Evolutionary conservation across 352 stramenopile species (phyloP).

Genomic region (Globisporangium abappressorium): DNA sequence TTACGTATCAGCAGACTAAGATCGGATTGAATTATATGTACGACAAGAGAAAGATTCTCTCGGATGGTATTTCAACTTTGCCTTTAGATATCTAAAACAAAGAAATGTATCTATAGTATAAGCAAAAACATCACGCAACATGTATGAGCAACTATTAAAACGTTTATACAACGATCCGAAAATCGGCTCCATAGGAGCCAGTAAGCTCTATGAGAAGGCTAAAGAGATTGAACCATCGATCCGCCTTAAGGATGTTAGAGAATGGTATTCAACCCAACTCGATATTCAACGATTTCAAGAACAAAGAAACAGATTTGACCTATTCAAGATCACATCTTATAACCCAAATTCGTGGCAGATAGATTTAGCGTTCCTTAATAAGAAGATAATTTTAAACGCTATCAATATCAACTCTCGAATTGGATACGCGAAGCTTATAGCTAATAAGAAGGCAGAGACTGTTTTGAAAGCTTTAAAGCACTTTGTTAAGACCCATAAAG

Average conservation of each 20-base stretch:
- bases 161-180: background rate
- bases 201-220: background rate
- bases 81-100: no score
- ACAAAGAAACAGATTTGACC: background rate
- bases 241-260: background rate
- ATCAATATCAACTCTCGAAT: constrained; percentile 32
- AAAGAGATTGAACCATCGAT: background rate
- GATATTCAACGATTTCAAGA: constrained; percentile 13
- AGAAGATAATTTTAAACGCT: constrained; percentile 15
- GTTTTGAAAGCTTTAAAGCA: constrained; percentile 25
- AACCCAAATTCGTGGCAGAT: constrained; percentile 26
- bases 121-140: no score
- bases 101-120: no score
- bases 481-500: constrained; percentile 24
- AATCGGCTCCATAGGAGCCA: background rate
- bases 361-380: constrained; percentile 19
- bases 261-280: background rate
- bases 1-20: background rate
- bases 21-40: background rate
- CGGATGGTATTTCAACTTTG: background rate
- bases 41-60: background rate
- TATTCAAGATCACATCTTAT: constrained; percentile 3
- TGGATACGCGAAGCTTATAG: constrained; percentile 21
- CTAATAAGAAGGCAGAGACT: constrained; percentile 28
- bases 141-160: no score